Conservation (phyloP, 768 basidiomycete genomes). For the Butyriboletus loyo region DNA sequence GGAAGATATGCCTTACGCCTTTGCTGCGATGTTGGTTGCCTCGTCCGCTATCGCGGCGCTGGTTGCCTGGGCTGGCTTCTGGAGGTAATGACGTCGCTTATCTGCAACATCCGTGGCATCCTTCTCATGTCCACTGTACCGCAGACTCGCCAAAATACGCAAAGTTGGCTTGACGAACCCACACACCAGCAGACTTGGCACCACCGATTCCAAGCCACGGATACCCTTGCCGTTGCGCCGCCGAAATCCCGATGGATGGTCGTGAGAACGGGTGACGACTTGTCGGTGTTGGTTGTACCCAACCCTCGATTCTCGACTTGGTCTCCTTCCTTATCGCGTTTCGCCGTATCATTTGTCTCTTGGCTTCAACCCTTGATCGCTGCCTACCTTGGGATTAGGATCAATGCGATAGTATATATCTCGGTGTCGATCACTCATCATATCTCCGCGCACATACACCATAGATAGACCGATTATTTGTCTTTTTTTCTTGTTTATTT, state of each 20-base stretch:
- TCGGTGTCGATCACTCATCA: slow-evolving; percentile 1
- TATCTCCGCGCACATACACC: slow-evolving; percentile 14
- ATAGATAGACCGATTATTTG: slow-evolving; percentile 8
- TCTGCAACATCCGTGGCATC: slow-evolving; percentile 8
- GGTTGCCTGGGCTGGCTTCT: slow-evolving; percentile 64
- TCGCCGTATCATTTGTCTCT: not conserved
- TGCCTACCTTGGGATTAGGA: slow-evolving; percentile 15
- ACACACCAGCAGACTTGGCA: slow-evolving; percentile 12
- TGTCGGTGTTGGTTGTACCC: slow-evolving; percentile 1
- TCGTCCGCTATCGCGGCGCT: slow-evolving; percentile 58
- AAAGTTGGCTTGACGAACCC: slow-evolving; percentile 41
- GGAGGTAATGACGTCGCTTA: slow-evolving; percentile 42
- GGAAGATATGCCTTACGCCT: slow-evolving; percentile 72
- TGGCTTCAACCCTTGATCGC: not conserved
- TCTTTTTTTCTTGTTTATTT: not conserved
- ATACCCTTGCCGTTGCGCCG: slow-evolving; percentile 41
- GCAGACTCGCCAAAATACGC: slow-evolving; percentile 44
- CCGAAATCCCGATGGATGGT: slow-evolving; percentile 40
- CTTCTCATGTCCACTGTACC: slow-evolving; percentile 5
- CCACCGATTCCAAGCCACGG: slow-evolving; percentile 22
- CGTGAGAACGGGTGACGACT: slow-evolving; percentile 23
- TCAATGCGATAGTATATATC: slow-evolving; percentile 11
- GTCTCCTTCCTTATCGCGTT: slow-evolving; percentile 10
- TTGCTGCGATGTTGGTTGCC: slow-evolving; percentile 58
- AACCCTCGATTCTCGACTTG: not conserved